Percentiles rank a stretch among this genome's conserved stretches.
These are phyloP conservation scores for Aspergillaceae sp. DNA, from an alignment of 2,329 filamentous ascomycete genomes.

Conservation along the genomic window DNA sequence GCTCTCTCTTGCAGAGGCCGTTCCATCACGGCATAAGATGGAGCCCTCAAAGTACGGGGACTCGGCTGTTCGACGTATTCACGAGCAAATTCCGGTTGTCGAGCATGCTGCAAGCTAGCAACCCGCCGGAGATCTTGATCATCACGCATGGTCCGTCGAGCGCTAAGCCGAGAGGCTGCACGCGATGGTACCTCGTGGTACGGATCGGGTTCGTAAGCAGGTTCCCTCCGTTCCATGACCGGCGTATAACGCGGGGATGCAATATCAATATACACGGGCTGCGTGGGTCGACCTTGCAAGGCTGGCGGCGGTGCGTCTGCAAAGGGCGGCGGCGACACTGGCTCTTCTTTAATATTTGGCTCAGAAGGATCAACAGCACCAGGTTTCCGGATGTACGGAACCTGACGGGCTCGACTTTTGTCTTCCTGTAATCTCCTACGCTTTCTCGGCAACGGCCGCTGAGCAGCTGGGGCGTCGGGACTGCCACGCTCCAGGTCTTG, in stretches of 20 bases:
- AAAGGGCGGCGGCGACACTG: constrained; percentile 53
- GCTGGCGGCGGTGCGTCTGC: constrained; percentile 33
- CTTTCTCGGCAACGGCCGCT: constrained; percentile 43
- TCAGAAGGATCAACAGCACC: constrained; percentile 32
- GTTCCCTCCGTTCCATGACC: constrained; percentile 24
- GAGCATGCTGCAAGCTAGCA: constrained; percentile 38
- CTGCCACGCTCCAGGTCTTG: constrained; percentile 34
- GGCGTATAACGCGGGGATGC: constrained; percentile 33
- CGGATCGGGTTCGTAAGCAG: constrained; percentile 28
- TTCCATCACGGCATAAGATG: constrained; percentile 35
- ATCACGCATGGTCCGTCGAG: constrained; percentile 31
- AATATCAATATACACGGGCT: constrained; percentile 42
- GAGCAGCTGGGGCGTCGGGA: constrained; percentile 29
- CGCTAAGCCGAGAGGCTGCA: constrained; percentile 32
- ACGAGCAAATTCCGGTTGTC: constrained; percentile 33
- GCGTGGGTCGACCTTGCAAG: constrained; percentile 25
- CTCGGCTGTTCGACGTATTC: constrained; percentile 39
- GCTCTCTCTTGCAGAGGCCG: constrained; percentile 27
- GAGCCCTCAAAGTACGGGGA: constrained; percentile 27
- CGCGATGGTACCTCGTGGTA: constrained; percentile 27
- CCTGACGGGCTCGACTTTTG: constrained; percentile 24
- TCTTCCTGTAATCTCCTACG: constrained; percentile 41
- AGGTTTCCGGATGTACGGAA: constrained; percentile 26
- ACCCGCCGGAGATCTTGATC: constrained; percentile 40
- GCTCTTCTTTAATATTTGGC: constrained; percentile 54